Evolutionary conservation across 345 rosid species (phyloP), one percentile per base, ranked within the genome.

Genomic region (Rhodamnia argentea): DNA sequence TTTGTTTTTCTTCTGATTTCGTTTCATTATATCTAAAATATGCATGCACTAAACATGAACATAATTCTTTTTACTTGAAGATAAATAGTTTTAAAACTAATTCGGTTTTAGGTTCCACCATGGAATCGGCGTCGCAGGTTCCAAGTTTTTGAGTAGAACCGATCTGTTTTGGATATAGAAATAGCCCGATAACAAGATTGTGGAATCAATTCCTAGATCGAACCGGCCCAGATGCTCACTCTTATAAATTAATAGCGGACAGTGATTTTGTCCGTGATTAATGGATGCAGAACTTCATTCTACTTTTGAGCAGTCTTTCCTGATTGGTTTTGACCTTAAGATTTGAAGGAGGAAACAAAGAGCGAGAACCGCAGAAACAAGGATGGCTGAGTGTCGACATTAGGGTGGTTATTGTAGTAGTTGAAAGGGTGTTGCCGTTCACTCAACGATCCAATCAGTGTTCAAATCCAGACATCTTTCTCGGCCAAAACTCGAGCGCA

Each of bases 161-260:
- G 11, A 32, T 1, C 10, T 1, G 3, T 32, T 70, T 5, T 37
- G 10, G 0, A 13, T 70, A 37, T 37, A 70, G 78, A 37, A 40
- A 18, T 1, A 4, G 24, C 13, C 4, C 0, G 0, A 6, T 70
- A 18, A 11, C 47, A 23, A 37, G 13, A 1, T 64, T 64, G 16
- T 1, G 1, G 12, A 70, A 37, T 18, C 24, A 5, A 12, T 37
- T 70, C 11, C 16, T 1, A 0, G 20, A 10, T 70, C 10, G 44
- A 32, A 4, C 0, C 13, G 13, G 24, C 24, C 0, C 0, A 11
- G 22, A 4, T 22, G 13, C 78, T 32, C 47, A 0, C 23, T 0
- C 18, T 10, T 3, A 7, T 15, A 8, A 32, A 64, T 64, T 29
- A 64, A 23, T 29, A 10, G 4, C 15, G 23, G 76, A 64, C 24